phyloP scores from a whole-genome alignment of 495 filamentous ascomycete species.

The Thermothielavioides terrestris region DNA sequence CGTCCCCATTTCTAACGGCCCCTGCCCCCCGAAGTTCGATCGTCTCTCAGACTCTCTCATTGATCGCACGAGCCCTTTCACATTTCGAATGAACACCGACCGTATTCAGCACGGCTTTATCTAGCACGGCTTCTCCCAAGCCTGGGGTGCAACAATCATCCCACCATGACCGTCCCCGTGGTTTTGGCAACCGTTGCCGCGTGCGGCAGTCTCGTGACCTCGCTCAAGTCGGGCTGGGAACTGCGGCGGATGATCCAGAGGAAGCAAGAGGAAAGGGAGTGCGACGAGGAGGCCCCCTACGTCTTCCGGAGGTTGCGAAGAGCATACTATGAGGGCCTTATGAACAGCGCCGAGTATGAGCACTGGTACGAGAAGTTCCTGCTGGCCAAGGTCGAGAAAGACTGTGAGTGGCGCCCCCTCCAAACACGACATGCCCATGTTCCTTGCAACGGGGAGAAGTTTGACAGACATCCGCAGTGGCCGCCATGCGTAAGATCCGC shows the following conservation, averaged over 20 bases:
- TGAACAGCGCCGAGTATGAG: slow-evolving; percentile 11
- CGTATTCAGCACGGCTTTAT: too few relatives aligned
- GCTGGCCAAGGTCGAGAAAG: slow-evolving; percentile 18
- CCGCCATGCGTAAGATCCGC: slow-evolving; percentile 11
- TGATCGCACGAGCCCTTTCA: not conserved
- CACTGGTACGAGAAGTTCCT: slow-evolving; percentile 19
- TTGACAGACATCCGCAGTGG: slow-evolving; percentile 4
- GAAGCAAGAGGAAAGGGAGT: slow-evolving; percentile 13
- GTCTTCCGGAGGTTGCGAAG: slow-evolving; percentile 15
- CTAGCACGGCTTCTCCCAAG: not conserved
- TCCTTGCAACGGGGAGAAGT: not conserved
- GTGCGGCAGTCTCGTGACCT: slow-evolving; percentile 19
- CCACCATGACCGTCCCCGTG: slow-evolving; percentile 15
- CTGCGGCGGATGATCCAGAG: slow-evolving; percentile 19
- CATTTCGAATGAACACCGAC: too few relatives aligned
- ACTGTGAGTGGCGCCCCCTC: slow-evolving; percentile 8
- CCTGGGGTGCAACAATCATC: not conserved
- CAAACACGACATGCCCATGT: not conserved
- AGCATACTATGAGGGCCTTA: slow-evolving; percentile 13
- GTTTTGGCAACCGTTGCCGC: slow-evolving; percentile 17
- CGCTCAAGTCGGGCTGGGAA: slow-evolving; percentile 22
- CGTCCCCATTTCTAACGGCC: too few relatives aligned
- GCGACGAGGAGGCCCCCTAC: slow-evolving; percentile 17
- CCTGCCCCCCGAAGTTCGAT: too few relatives aligned
- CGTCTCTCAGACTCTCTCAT: too few relatives aligned